Evolutionary conservation across 169 alveolate genomes (phyloP).

Genomic region (Theileria luwenshuni): DNA sequence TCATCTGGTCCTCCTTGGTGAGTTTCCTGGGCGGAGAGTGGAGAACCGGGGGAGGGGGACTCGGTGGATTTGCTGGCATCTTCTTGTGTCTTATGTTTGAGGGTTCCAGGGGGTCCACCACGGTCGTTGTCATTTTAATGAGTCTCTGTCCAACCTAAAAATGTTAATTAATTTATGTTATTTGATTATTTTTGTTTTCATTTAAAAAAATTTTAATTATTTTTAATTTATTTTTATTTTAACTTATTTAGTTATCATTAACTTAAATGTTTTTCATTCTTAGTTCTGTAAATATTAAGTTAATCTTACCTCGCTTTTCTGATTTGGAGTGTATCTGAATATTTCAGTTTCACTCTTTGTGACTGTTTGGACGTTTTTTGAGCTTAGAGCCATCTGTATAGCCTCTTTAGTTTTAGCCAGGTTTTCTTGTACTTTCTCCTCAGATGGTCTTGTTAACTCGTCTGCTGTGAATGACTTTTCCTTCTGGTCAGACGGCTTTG

Average conservation of each 20-base stretch:
- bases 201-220: conserved; percentile 10
- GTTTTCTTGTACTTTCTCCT: conserved; percentile 71
- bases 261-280: no score
- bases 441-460: conserved; percentile 73
- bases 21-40: conserved; percentile 93
- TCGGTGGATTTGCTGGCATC: conserved; percentile 86
- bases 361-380: conserved; percentile 29
- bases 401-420: conserved; percentile 80
- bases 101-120: conserved; percentile 94
- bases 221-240: no score
- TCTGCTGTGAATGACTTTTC: conserved; percentile 70
- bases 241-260: neutral
- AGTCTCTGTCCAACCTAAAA: conserved; percentile 77
- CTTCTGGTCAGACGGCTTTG: conserved; percentile 69
- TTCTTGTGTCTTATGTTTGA: conserved; percentile 92
- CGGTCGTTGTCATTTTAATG: conserved; percentile 86
- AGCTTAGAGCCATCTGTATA: conserved; percentile 68
- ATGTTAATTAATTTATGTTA: no score
- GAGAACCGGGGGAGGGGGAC: conserved; percentile 87
- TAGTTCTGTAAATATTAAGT: no score
- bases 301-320: conserved; percentile 65
- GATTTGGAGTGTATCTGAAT: conserved; percentile 81
- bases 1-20: conserved; percentile 92
- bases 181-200: conserved; percentile 69
- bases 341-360: conserved; percentile 74